Evolutionary conservation across 208 protist genomes (phyloP).

Genomic region (Acanthamoeba royreba): DNA sequence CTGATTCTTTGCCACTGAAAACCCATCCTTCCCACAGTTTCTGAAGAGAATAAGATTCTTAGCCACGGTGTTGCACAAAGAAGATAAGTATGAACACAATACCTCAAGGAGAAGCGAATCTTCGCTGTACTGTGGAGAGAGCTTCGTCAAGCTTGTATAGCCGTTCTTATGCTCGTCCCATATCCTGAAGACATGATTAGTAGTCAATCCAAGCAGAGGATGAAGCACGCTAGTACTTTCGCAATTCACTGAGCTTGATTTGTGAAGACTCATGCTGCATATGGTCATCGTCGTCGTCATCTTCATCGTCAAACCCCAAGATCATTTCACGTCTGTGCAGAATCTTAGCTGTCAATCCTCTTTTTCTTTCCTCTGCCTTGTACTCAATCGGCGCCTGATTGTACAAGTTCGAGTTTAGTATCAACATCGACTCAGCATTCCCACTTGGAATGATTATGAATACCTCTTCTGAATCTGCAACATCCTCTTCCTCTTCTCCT

Average conservation of each 20-base stretch:
- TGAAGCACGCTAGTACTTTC: not conserved
- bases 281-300: not conserved
- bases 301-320: not conserved
- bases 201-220: not conserved
- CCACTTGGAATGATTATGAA: no score
- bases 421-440: no score
- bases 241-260: not conserved
- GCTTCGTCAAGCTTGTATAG: not conserved
- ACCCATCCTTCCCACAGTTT: not conserved
- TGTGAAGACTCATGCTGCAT: not conserved
- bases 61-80: not conserved
- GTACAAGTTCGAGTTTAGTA: no score
- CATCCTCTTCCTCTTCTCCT: not conserved
- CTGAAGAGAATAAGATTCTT: not conserved
- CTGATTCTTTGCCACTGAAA: not conserved
- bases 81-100: not conserved
- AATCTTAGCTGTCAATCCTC: not conserved
- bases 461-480: not conserved
- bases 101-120: not conserved
- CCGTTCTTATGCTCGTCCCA: not conserved
- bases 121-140: not conserved
- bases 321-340: not conserved
- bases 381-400: not conserved
- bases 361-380: not conserved
- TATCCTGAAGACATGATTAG: not conserved